These are phyloP conservation scores for Corchorus olitorius DNA, from an alignment of 345 rosid genomes.

Conservation along the genomic window DNA sequence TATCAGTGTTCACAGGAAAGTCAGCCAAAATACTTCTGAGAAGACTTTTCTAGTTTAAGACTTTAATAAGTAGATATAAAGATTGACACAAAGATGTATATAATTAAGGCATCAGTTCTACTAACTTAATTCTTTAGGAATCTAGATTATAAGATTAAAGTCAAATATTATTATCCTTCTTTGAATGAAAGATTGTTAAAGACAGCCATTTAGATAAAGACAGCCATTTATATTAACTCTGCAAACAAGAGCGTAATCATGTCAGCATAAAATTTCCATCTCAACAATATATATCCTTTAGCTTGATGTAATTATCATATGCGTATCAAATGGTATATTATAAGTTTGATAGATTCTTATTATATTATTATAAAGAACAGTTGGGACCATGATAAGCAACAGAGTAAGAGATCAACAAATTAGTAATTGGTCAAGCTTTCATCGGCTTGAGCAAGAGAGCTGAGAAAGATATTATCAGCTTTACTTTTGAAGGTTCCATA, in stretches of 20 bases:
- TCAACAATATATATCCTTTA: not conserved
- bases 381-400: not conserved
- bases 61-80: not conserved
- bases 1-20: not conserved
- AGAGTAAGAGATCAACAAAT: not conserved
- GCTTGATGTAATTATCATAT: not conserved
- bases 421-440: not conserved
- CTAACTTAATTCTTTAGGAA: not conserved
- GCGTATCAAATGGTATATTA: not conserved
- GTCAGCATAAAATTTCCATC: not conserved
- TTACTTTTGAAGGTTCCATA: conserved; percentile 67
- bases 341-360: not conserved
- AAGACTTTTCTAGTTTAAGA: not conserved
- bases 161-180: not conserved
- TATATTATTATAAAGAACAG: too few species aligned
- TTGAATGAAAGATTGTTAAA: not conserved
- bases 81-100: not conserved
- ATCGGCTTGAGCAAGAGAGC: conserved; percentile 15
- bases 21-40: not conserved
- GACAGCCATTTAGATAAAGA: not conserved
- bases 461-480: conserved; percentile 56
- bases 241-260: not conserved
- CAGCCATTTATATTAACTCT: too few species aligned
- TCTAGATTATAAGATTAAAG: not conserved
- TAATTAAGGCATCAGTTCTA: not conserved